Conservation (phyloP, 1,139 yeast genomes). For the Yamadazyma sp. region DNA sequence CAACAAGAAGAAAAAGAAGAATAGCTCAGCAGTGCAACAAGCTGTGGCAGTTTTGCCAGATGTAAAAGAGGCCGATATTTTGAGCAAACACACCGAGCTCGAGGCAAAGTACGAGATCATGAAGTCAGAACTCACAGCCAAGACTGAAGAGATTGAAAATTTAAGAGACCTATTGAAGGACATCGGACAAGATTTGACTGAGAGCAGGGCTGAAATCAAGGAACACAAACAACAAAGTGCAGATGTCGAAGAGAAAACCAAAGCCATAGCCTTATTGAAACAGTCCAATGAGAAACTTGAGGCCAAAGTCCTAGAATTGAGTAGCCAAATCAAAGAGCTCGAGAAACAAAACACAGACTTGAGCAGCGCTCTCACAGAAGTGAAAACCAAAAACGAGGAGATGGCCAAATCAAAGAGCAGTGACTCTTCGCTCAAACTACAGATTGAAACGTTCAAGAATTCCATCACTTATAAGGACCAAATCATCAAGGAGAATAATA, state of each 20-base stretch:
- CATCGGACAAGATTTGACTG: slow-evolving; percentile 75
- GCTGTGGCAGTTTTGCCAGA: no score
- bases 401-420: slow-evolving; percentile 32
- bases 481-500: slow-evolving; percentile 45
- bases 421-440: slow-evolving; percentile 44
- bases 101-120: slow-evolving; percentile 14
- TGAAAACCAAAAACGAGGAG: slow-evolving; percentile 29
- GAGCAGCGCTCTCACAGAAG: neutral
- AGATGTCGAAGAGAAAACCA: slow-evolving; percentile 6
- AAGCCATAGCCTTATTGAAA: slow-evolving; percentile 7
- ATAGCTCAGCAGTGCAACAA: neutral
- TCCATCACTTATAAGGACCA: slow-evolving; percentile 50
- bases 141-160: slow-evolving; percentile 53
- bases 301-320: slow-evolving; percentile 23
- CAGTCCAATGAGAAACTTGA: slow-evolving; percentile 10
- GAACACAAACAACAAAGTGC: slow-evolving; percentile 15
- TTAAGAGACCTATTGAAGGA: slow-evolving; percentile 71
- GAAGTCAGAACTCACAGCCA: slow-evolving; percentile 24
- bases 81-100: slow-evolving; percentile 20
- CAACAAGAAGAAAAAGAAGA: slow-evolving; percentile 15
- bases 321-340: slow-evolving; percentile 17
- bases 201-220: slow-evolving; percentile 44
- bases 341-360: slow-evolving; percentile 12
- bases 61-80: slow-evolving; percentile 4
- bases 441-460: slow-evolving; percentile 38